Evolutionary conservation across 768 basidiomycete genomes (phyloP), one percentile per base, ranked within the genome.

Genomic region (Boletus edulis): DNA sequence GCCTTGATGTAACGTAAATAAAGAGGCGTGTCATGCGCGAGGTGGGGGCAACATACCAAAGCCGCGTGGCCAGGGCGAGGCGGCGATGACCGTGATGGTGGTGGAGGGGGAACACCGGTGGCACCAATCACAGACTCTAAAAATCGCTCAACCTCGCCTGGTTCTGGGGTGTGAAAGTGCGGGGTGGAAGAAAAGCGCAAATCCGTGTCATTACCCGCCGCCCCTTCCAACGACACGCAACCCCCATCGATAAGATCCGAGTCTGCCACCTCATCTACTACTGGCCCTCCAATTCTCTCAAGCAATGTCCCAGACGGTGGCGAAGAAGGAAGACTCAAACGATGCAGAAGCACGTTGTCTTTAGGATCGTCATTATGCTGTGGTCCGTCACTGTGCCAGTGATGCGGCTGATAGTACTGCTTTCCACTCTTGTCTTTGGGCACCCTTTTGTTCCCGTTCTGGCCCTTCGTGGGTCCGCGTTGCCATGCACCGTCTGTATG

Each of bases 131-230:
- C 66, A 27, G 64, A 66, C 56, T 63, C 56, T 50, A 67, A 35
- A 43, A 67, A 67, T 14, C 59, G 46, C 29, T 68, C 66, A 27
- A 68, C 66, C 40, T 67, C 66, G 18, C 53, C 56, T 37, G 65
- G 60, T 27, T 58, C 65, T 44, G 65, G 62, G 9, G 63, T 57
- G 51, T 58, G 34, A 54, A 47, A 32, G 39, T 52, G 64, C 2
- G 61, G 58, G 11, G 39, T 22, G 18, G 47, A 2, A 43, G 56
- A 34, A 42, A 47, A 46, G 34, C 52, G 29, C 50, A 57, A 31
- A 42, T 50, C 20, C 3, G 46, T 5, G 18, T 24, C 10, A 18
- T 11, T n/a, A 22, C 46, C 59, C 40, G 17, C 35, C 24, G 17
- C 35, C 24, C 18, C 49, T 10, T 44, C 46, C 7, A 18, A 27